Conservation (phyloP, 331 rosid species). For the Acacia pycnantha region DNA sequence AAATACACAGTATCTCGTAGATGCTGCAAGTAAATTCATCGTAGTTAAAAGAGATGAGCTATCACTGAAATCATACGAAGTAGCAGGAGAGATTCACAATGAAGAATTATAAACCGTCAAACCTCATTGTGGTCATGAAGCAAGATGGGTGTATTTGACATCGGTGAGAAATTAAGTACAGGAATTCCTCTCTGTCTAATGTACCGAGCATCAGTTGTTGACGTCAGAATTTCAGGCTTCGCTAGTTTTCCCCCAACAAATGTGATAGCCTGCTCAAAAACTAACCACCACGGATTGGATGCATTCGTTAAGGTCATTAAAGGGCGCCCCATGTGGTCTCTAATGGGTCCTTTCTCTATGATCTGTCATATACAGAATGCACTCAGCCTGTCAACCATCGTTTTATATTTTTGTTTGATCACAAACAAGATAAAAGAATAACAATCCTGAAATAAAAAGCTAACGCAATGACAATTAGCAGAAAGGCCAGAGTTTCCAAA, state of each 20-base stretch:
- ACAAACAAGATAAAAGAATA: constrained; percentile 5
- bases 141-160: constrained; percentile 81
- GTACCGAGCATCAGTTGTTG: constrained; percentile 79
- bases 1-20: constrained; percentile 67
- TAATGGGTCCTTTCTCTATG: constrained; percentile 58
- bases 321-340: constrained; percentile 70
- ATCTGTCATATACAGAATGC: constrained; percentile 45
- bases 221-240: constrained; percentile 77
- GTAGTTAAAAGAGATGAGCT: neutral
- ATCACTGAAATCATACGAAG: neutral
- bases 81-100: neutral
- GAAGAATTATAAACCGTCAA: constrained; percentile 13
- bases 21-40: constrained; percentile 47
- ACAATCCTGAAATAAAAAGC: neutral
- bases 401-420: constrained; percentile 5
- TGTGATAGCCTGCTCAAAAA: constrained; percentile 65
- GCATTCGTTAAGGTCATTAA: constrained; percentile 59
- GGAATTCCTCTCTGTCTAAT: constrained; percentile 81
- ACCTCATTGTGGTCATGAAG: constrained; percentile 96
- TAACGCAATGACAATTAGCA: constrained; percentile 17
- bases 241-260: constrained; percentile 78
- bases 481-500: neutral
- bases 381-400: neutral
- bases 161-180: constrained; percentile 85
- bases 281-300: constrained; percentile 92